These are phyloP conservation scores for Lasiosphaeris hirsuta DNA, from an alignment of 495 filamentous ascomycete species.

Conservation along the genomic window DNA sequence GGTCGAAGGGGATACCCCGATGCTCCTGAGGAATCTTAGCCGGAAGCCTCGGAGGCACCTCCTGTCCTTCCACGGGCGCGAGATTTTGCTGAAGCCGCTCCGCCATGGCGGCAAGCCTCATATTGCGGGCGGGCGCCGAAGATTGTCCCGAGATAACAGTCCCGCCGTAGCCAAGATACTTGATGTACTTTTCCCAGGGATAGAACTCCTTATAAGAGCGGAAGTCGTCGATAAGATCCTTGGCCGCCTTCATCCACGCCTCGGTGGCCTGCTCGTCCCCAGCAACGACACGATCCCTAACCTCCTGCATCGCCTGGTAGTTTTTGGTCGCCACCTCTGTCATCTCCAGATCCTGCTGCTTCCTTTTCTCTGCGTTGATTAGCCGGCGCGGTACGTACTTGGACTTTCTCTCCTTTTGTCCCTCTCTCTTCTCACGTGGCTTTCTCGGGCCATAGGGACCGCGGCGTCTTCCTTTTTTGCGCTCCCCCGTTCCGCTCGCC, in stretches of 20 bases:
- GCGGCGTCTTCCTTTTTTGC: conserved; percentile 14
- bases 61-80: conserved; percentile 30
- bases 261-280: conserved; percentile 53
- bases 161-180: conserved; percentile 63
- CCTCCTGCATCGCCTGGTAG: conserved; percentile 52
- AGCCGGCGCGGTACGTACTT: conserved; percentile 35
- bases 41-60: conserved; percentile 7
- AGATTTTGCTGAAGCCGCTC: conserved; percentile 55
- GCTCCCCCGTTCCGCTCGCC: conserved; percentile 32
- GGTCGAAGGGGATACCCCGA: conserved; percentile 71
- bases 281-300: conserved; percentile 47
- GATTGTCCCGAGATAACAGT: conserved; percentile 42
- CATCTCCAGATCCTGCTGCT: conserved; percentile 39
- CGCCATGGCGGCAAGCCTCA: conserved; percentile 69
- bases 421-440: conserved; percentile 22
- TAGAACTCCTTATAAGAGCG: conserved; percentile 73
- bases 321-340: conserved; percentile 55
- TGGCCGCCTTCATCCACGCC: conserved; percentile 72
- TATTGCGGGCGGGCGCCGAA: conserved; percentile 46
- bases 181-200: conserved; percentile 64
- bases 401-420: conserved; percentile 20
- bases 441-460: conserved; percentile 20
- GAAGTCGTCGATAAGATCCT: conserved; percentile 76
- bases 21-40: conserved; percentile 59
- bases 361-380: conserved; percentile 33